Conservation (phyloP, 139 green algal species). For the Coelastrella sp. region DNA sequence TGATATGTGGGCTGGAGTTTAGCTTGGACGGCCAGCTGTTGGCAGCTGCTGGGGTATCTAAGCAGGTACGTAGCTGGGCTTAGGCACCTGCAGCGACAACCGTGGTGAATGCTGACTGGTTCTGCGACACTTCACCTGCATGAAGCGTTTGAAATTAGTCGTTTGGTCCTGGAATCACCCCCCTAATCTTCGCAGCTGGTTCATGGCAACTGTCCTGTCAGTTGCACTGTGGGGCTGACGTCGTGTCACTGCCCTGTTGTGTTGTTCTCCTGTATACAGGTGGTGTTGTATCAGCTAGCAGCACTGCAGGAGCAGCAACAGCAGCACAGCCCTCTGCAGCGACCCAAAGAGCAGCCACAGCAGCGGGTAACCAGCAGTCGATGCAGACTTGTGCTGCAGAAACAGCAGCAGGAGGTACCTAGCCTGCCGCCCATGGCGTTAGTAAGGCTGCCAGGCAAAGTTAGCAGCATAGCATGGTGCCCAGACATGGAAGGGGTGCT, state of each 20-base stretch:
- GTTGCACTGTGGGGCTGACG: too few species aligned
- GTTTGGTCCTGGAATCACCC: not conserved
- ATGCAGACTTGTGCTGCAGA: not conserved
- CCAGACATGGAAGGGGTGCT: constrained; percentile 63
- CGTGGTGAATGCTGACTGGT: too few species aligned
- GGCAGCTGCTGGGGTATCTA: constrained; percentile 80
- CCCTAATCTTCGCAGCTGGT: too few species aligned
- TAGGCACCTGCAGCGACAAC: too few species aligned
- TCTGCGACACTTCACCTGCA: too few species aligned
- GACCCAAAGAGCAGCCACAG: not conserved
- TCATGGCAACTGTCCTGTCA: too few species aligned
- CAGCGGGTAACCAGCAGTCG: not conserved
- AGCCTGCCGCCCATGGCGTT: constrained; percentile 68
- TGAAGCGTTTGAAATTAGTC: too few species aligned
- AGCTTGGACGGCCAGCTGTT: constrained; percentile 69
- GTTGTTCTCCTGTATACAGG: not conserved
- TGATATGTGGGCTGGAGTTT: constrained; percentile 84
- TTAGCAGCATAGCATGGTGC: constrained; percentile 57
- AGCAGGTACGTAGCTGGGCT: constrained; percentile 55
- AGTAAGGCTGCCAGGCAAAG: constrained; percentile 78
- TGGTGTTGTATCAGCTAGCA: constrained; percentile 49
- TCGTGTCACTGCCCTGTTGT: not conserved
- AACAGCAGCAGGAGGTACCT: constrained; percentile 48
- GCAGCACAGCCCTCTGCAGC: not conserved
- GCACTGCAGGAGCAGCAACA: not conserved